Conservation (phyloP, 192 early-diverging fungal species). For the Diversispora epigaea region DNA sequence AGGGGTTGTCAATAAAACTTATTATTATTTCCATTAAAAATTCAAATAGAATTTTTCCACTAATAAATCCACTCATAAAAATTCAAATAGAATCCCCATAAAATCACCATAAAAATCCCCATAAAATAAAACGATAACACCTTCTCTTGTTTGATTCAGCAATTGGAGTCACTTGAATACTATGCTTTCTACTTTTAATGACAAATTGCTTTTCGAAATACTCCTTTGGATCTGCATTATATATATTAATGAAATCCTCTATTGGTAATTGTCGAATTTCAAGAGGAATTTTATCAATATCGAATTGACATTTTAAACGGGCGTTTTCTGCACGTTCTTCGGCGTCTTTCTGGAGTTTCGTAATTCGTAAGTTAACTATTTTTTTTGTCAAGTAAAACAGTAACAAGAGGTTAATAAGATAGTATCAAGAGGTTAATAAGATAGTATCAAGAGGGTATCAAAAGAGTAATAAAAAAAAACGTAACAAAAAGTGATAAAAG, state of each 20-base stretch:
- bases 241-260: background rate
- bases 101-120: too few species aligned
- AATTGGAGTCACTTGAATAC: background rate
- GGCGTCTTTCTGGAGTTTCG: background rate
- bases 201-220: background rate
- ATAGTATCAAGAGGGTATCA: too few species aligned
- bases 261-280: background rate
- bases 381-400: background rate
- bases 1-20: too few species aligned
- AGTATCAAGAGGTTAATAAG: too few species aligned
- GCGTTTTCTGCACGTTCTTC: background rate
- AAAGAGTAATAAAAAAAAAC: background rate
- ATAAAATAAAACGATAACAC: background rate
- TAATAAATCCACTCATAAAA: too few species aligned
- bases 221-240: background rate
- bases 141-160: background rate
- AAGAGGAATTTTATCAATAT: background rate
- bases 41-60: too few species aligned
- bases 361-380: background rate
- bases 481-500: background rate
- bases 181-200: background rate
- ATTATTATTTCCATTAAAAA: too few species aligned
- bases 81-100: too few species aligned
- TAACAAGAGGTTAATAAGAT: too few species aligned
- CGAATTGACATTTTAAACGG: background rate